Conservation (phyloP, 2,329 filamentous ascomycete genomes). For the Chalara sp. region DNA sequence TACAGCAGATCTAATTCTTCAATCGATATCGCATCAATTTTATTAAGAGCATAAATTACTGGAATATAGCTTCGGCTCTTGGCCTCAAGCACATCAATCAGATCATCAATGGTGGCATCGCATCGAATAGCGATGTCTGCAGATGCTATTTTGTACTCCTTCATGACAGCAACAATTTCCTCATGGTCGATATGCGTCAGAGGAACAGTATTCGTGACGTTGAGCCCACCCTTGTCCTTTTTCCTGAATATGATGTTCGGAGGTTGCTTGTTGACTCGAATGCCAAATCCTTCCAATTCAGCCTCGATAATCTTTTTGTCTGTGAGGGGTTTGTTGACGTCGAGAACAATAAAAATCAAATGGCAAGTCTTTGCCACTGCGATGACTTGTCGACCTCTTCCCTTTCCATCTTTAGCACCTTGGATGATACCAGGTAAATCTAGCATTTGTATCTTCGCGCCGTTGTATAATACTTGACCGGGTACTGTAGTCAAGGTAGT, state of each 20-base stretch:
- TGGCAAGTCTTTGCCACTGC: constrained; percentile 98
- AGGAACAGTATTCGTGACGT: constrained; percentile 90
- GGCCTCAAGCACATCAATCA: constrained; percentile 93
- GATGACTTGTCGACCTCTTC: constrained; percentile 96
- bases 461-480: constrained; percentile 93
- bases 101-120: constrained; percentile 92
- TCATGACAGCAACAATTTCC: constrained; percentile 97
- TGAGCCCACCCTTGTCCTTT: constrained; percentile 97
- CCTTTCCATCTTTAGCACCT: constrained; percentile 95
- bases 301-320: constrained; percentile 95
- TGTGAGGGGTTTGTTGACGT: constrained; percentile 96
- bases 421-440: constrained; percentile 98
- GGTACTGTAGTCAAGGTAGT: constrained; percentile 96
- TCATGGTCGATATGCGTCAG: constrained; percentile 89
- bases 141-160: constrained; percentile 92
- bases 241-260: constrained; percentile 99
- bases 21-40: constrained; percentile 97
- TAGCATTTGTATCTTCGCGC: constrained; percentile 95
- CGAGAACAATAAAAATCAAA: constrained; percentile 95
- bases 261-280: constrained; percentile 93
- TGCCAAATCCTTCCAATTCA: constrained; percentile 94
- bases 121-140: constrained; percentile 97
- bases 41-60: constrained; percentile 98
- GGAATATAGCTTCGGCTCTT: constrained; percentile 95
- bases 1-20: constrained; percentile 96